These are phyloP conservation scores for Plasmodium coatneyi DNA, from an alignment of 169 alveolate species.

Conservation along the genomic window DNA sequence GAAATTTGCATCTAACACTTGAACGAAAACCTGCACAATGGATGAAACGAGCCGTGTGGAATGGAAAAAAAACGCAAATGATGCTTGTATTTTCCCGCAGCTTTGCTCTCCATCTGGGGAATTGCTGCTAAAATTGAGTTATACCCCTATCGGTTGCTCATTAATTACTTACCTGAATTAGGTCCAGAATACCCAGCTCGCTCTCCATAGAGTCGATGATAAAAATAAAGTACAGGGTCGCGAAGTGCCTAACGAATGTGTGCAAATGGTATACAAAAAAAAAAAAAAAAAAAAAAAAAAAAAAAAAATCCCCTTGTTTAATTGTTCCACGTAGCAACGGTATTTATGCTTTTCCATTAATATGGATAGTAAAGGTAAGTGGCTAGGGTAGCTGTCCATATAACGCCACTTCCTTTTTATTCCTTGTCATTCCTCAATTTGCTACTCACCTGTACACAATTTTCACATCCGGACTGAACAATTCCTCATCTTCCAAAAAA, in stretches of 20 bases:
- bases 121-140: neutral
- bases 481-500: conserved; percentile 85
- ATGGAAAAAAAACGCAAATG: neutral
- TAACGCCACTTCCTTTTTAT: neutral
- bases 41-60: neutral
- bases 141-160: neutral
- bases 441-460: conserved; percentile 84
- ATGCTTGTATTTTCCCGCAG: neutral
- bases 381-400: neutral
- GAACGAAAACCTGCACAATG: conserved; percentile 76
- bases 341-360: neutral
- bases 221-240: conserved; percentile 90
- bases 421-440: neutral
- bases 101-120: neutral
- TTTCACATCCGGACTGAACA: conserved; percentile 79
- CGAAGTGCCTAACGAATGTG: conserved; percentile 85
- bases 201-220: conserved; percentile 91
- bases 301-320: neutral
- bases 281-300: neutral
- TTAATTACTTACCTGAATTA: conserved; percentile 83
- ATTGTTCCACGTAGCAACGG: neutral
- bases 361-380: neutral
- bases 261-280: neutral
- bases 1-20: conserved; percentile 88
- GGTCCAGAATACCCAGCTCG: conserved; percentile 91